These are phyloP conservation scores for Scutellaria minor DNA, from an alignment of 257 asterid genomes.

Conservation along the genomic window DNA sequence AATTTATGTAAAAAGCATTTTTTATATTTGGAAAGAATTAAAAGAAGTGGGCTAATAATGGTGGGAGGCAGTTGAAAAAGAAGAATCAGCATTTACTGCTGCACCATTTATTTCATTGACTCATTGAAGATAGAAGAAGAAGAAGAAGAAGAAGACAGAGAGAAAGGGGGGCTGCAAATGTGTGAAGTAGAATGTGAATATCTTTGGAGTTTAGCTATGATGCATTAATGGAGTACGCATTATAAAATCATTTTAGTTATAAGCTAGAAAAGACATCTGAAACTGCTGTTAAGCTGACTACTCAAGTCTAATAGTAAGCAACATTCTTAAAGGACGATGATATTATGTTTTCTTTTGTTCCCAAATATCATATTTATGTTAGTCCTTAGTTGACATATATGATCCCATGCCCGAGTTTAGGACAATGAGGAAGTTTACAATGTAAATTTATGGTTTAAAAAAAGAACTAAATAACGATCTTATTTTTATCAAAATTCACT, in stretches of 20 bases:
- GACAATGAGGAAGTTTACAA: no score
- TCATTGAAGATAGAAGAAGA: not conserved
- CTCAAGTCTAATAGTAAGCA: no score
- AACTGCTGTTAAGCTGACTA: no score
- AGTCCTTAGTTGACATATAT: no score
- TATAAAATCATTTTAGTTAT: not conserved
- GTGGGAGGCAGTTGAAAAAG: slow-evolving; percentile 37
- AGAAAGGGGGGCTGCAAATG: not conserved
- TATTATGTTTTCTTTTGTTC: no score
- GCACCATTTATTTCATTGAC: slow-evolving; percentile 14
- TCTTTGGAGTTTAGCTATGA: not conserved
- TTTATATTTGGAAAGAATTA: not conserved
- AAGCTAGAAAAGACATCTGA: not conserved
- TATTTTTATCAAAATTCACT: no score
- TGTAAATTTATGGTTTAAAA: no score
- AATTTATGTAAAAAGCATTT: not conserved
- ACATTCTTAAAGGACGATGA: no score
- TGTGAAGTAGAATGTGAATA: not conserved
- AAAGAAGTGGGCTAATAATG: slow-evolving; percentile 27
- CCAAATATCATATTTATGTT: no score
- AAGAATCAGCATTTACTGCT: slow-evolving; percentile 40
- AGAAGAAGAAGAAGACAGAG: not conserved
- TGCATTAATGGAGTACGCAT: not conserved
- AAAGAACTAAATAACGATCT: no score
- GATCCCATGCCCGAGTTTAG: no score